A percentile compares a stretch with the other conserved stretches of the same genome.
These are phyloP conservation scores for Lichtheimia hyalospora DNA, from an alignment of 371 early-diverging fungal genomes.

Conservation along the genomic window DNA sequence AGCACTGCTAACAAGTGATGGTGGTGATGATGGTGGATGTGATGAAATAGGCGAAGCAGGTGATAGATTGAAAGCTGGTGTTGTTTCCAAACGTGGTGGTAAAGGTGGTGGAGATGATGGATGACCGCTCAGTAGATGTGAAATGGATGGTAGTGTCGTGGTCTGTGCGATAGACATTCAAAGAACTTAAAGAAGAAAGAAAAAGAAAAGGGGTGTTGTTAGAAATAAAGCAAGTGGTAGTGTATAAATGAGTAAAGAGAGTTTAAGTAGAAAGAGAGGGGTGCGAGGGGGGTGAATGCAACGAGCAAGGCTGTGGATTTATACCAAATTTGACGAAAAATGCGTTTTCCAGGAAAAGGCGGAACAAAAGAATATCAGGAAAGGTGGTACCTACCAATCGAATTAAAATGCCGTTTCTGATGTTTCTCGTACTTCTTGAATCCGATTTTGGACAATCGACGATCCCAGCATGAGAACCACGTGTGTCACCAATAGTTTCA, in stretches of 20 bases:
- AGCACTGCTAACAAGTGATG: not conserved
- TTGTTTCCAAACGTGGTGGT: constrained; percentile 12
- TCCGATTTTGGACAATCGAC: constrained; percentile 17
- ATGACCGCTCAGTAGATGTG: constrained; percentile 24
- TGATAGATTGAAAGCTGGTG: constrained; percentile 8
- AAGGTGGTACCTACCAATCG: constrained; percentile 8
- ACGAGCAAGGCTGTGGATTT: constrained; percentile 3
- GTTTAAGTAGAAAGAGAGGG: constrained; percentile 5
- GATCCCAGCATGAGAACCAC: constrained; percentile 8
- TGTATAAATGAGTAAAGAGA: constrained; percentile 1
- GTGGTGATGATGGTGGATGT: constrained; percentile 3
- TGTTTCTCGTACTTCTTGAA: constrained; percentile 32
- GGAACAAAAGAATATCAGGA: constrained; percentile 27
- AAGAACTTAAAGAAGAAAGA: constrained; percentile 1
- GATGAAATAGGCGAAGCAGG: constrained; percentile 16
- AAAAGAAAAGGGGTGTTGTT: constrained; percentile 4
- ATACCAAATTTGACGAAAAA: constrained; percentile 21
- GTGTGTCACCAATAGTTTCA: not conserved
- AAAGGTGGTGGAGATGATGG: constrained; percentile 12
- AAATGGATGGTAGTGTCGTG: constrained; percentile 34
- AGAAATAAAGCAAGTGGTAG: not conserved
- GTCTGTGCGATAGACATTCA: not conserved
- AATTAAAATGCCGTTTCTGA: constrained; percentile 7
- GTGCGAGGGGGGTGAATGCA: constrained; percentile 2
- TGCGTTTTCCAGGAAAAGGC: constrained; percentile 25